These are phyloP conservation scores for Hypomontagnella monticulosa DNA, from an alignment of 495 filamentous ascomycete genomes.

Conservation along the genomic window DNA sequence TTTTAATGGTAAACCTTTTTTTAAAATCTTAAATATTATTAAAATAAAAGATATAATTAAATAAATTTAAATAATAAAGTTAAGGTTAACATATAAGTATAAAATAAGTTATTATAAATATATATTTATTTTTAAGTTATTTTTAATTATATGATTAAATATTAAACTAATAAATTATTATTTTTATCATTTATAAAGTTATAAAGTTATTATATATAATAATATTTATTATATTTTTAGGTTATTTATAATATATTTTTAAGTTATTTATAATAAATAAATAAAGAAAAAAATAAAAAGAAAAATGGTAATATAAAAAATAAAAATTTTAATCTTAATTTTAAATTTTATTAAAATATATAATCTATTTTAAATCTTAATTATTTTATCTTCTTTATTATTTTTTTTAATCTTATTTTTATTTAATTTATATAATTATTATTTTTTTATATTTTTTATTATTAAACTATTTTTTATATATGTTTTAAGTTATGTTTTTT, in stretches of 20 bases:
- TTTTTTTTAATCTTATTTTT: background rate
- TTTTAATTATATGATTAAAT: too few relatives aligned
- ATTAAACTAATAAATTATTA: background rate
- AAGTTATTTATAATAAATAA: background rate
- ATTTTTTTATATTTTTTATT: background rate
- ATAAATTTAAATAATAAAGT: background rate
- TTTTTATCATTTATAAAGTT: background rate
- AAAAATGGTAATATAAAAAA: background rate
- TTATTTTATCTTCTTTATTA: background rate
- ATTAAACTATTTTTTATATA: background rate
- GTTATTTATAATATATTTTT: background rate
- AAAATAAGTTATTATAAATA: background rate
- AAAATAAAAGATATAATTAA: background rate
- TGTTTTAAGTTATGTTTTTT: background rate
- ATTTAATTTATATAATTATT: background rate
- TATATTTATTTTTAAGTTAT: background rate
- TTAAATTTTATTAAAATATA: background rate
- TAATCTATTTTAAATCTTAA: background rate
- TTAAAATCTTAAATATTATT: background rate
- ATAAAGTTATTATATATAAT: background rate
- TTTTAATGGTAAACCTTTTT: background rate
- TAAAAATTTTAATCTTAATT: background rate
- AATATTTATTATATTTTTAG: background rate
- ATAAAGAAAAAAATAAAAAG: background rate
- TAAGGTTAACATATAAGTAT: too few relatives aligned